phyloP scores from a whole-genome alignment of 176 grass and related monocot species.

The Tillandsia leiboldiana region DNA sequence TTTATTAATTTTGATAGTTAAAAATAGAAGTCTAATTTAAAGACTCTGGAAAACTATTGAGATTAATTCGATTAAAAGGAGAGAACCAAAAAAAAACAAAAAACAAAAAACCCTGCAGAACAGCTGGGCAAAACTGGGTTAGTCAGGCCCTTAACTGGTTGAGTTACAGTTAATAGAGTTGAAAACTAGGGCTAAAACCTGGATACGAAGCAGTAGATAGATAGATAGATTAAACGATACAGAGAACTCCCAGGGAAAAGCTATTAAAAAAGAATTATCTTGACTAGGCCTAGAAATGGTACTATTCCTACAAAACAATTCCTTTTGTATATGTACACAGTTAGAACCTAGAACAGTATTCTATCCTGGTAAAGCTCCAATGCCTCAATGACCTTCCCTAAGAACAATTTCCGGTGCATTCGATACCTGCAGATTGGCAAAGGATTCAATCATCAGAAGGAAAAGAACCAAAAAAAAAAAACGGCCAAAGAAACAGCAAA shows the following conservation, averaged over 20 bases:
- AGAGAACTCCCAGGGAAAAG: not conserved
- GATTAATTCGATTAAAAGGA: too few relatives aligned
- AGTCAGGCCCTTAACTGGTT: too few relatives aligned
- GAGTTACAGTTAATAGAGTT: too few relatives aligned
- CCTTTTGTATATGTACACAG: slow-evolving; percentile 15
- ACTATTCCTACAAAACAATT: slow-evolving; percentile 1
- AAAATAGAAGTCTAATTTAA: too few relatives aligned
- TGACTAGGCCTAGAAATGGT: not conserved
- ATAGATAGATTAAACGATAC: not conserved
- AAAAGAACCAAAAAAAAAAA: not conserved
- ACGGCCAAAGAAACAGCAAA: not conserved
- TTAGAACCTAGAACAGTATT: slow-evolving; percentile 48
- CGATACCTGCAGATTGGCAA: slow-evolving; percentile 40
- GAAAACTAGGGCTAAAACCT: too few relatives aligned
- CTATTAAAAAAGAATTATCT: not conserved
- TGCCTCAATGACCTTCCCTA: slow-evolving; percentile 64
- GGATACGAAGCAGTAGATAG: too few relatives aligned
- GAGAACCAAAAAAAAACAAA: too few relatives aligned
- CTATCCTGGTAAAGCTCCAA: slow-evolving; percentile 73
- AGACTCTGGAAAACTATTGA: too few relatives aligned
- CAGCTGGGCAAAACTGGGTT: too few relatives aligned
- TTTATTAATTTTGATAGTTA: too few relatives aligned
- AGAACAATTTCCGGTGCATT: slow-evolving; percentile 67
- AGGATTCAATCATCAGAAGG: not conserved
- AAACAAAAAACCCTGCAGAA: too few relatives aligned